These are phyloP conservation scores for Clonostachys chloroleuca DNA, from an alignment of 2,329 filamentous ascomycete species.

Conservation along the genomic window DNA sequence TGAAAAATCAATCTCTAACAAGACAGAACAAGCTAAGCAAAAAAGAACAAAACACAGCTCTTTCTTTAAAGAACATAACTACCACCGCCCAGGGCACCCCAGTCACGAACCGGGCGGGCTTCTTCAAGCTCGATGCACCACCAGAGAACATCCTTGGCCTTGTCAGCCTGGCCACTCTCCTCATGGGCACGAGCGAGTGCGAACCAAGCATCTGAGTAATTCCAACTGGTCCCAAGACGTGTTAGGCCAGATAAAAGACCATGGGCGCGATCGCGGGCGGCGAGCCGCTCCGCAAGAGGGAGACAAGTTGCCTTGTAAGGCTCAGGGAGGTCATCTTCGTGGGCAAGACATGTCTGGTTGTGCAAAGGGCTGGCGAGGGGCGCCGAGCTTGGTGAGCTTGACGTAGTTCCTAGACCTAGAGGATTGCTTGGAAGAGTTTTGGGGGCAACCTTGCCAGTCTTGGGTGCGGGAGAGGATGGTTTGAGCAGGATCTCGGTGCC, in stretches of 20 bases:
- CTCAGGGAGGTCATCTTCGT: constrained; percentile 35
- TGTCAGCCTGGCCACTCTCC: constrained; percentile 77
- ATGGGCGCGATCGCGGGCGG: constrained; percentile 84
- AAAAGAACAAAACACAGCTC: too few species aligned
- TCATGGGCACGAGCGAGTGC: constrained; percentile 84
- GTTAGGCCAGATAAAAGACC: constrained; percentile 78
- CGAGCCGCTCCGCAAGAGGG: constrained; percentile 75
- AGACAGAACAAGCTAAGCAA: too few species aligned
- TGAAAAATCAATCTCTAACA: too few species aligned
- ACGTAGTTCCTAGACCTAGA: constrained; percentile 34
- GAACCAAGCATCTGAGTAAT: constrained; percentile 91
- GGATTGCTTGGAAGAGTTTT: constrained; percentile 36
- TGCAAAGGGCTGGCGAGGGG: constrained; percentile 2
- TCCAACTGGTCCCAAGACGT: constrained; percentile 84
- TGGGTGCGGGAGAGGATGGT: constrained; percentile 3
- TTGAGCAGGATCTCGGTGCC: too few species aligned
- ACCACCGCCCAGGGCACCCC: constrained; percentile 65
- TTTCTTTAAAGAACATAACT: constrained; percentile 51
- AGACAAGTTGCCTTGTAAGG: constrained; percentile 57
- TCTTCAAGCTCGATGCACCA: constrained; percentile 97
- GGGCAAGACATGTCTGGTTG: constrained; percentile 1
- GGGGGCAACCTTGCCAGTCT: background rate
- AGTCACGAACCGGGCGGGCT: constrained; percentile 70
- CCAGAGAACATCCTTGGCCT: constrained; percentile 91
- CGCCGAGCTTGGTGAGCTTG: constrained; percentile 9